phyloP scores from a whole-genome alignment of 179 eudicot species.

The Gypsophila paniculata region DNA sequence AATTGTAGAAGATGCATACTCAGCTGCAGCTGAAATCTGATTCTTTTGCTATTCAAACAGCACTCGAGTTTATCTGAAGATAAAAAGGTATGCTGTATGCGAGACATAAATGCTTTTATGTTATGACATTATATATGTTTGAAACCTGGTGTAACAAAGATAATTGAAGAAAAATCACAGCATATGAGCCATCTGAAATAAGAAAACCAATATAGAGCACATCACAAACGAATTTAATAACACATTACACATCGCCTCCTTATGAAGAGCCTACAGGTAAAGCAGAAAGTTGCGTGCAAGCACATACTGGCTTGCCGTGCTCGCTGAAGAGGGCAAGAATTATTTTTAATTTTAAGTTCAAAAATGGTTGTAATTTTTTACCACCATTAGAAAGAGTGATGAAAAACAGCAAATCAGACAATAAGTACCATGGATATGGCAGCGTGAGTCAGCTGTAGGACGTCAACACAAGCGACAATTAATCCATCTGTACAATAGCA shows the following conservation, averaged over 20 bases:
- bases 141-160: neutral
- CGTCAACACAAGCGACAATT: conserved; percentile 79
- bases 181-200: too few relatives aligned
- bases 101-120: too few relatives aligned
- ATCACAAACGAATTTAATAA: neutral
- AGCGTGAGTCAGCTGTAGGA: conserved; percentile 91
- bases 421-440: conserved; percentile 78
- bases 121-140: too few relatives aligned
- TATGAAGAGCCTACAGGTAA: neutral
- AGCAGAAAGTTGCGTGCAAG: neutral
- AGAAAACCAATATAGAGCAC: too few relatives aligned
- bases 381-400: neutral
- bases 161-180: too few relatives aligned
- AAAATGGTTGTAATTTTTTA: neutral
- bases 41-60: neutral
- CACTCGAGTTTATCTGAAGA: neutral
- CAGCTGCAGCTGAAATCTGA: too few relatives aligned
- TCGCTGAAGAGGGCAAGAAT: neutral
- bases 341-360: neutral
- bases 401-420: neutral
- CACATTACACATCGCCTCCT: neutral
- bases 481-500: conserved; percentile 55
- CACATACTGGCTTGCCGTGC: neutral
- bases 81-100: too few relatives aligned
- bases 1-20: neutral